These are phyloP conservation scores for Lactarius trivialis DNA, from an alignment of 768 basidiomycete genomes.

Conservation along the genomic window DNA sequence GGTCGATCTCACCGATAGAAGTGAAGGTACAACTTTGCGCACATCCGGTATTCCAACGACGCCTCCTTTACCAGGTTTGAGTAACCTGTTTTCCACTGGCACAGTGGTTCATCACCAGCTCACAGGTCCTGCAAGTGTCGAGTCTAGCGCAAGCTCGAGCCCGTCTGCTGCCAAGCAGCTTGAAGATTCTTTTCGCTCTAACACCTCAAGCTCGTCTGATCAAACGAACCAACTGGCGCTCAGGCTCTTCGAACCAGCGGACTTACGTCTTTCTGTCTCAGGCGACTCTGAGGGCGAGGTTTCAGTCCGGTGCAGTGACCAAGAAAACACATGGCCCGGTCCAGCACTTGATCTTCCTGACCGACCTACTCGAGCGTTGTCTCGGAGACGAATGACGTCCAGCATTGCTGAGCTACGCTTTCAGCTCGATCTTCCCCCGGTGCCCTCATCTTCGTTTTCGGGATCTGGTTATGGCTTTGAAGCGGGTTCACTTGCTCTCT, in stretches of 20 bases:
- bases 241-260: conserved; percentile 8
- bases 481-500: conserved; percentile 7
- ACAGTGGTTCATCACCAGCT: background rate
- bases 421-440: conserved; percentile 25
- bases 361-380: conserved; percentile 25
- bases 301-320: conserved; percentile 1
- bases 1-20: background rate
- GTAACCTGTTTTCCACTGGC: background rate
- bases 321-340: conserved; percentile 11
- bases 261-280: conserved; percentile 6
- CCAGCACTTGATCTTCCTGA: background rate
- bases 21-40: background rate
- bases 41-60: conserved; percentile 1
- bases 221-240: conserved; percentile 1
- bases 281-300: background rate
- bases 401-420: conserved; percentile 27
- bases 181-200: conserved; percentile 1
- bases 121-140: conserved; percentile 3
- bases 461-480: conserved; percentile 20
- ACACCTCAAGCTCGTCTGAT: conserved; percentile 8
- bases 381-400: conserved; percentile 30
- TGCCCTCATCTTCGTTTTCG: conserved; percentile 16
- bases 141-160: conserved; percentile 15
- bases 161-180: conserved; percentile 9
- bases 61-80: conserved; percentile 17